Base-by-base conservation (phyloP, 495 filamentous ascomycete genomes). In the Tetracladium marchalianum region DNA sequence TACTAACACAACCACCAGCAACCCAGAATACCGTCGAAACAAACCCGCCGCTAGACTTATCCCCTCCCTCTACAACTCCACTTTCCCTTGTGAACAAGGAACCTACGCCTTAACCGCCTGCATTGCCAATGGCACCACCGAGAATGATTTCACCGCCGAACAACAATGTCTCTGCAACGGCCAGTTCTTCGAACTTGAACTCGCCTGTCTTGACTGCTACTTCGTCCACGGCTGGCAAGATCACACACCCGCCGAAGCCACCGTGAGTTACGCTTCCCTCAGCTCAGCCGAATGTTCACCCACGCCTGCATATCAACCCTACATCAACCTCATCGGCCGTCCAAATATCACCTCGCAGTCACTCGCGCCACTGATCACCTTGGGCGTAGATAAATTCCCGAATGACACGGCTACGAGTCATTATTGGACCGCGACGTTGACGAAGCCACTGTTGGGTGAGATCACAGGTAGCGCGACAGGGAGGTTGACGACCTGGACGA, bases 101-200 rank as follows among this genome's bases (percentile, higher is more conserved):
- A n/a, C 32, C 1, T 43, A 50, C 41, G 18, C 44, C 17, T 2
- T 37, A 18, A 1, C 18, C 9, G 22, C 31, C 12, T 51, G 49
- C 18, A 37, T 19, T 9, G 49, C 43, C 27, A 51, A 51, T 35
- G 49, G 49, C 12, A 51, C 49, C 43, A 31, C 27, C n/a, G 43
- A 40, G 16, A 27, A 47, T 18, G 49, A 51, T 13, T 46, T 47
- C 36, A 15, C 41, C 12, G 49, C 49, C 17, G 39, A 51, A 27
- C 49, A 51, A 35, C 33, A 51, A 43, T 51, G 49, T 47, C 37
- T 51, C 31, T 51, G 49, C 35, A 27, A 22, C 19, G 44, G 49
- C 31, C 11, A 2, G 4, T 47, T 4, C 22, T 51, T 39, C 19
- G 17, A 34, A 6, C 2, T 17, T 2, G 3, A 9, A 1, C 11